These are phyloP conservation scores for Penicillium sumatraense DNA, from an alignment of 2,329 filamentous ascomycete genomes.

Conservation along the genomic window DNA sequence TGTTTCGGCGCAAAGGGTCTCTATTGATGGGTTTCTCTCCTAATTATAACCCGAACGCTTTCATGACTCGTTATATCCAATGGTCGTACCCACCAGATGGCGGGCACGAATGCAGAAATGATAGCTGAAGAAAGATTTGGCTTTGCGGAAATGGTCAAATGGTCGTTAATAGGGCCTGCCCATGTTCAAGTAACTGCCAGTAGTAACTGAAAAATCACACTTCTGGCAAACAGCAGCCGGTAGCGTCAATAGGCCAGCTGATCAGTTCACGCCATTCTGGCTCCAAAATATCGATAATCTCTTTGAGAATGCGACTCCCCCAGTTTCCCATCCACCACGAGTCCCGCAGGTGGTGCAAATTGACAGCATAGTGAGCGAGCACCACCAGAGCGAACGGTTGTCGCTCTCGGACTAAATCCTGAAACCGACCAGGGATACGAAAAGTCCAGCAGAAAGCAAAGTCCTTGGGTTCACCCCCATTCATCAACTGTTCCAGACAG, in stretches of 20 bases:
- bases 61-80: constrained; percentile 20
- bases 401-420: constrained; percentile 47
- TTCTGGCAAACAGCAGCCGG: constrained; percentile 32
- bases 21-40: constrained; percentile 6
- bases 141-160: not conserved
- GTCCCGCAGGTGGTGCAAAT: constrained; percentile 63
- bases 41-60: constrained; percentile 18
- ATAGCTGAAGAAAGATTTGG: not conserved
- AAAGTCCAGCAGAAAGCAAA: constrained; percentile 62
- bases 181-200: too few species aligned
- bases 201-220: constrained; percentile 4
- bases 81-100: constrained; percentile 4
- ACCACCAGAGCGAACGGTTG: constrained; percentile 49
- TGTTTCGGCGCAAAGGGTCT: constrained; percentile 3
- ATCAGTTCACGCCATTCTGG: constrained; percentile 34
- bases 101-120: constrained; percentile 10
- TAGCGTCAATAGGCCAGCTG: constrained; percentile 40
- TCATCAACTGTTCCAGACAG: constrained; percentile 34
- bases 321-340: constrained; percentile 75
- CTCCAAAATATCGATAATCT: constrained; percentile 49
- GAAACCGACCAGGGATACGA: constrained; percentile 64
- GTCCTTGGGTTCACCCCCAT: constrained; percentile 34
- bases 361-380: constrained; percentile 49
- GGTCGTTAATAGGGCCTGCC: not conserved
- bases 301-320: constrained; percentile 67